Evolutionary conservation across 441 rosid genomes (phyloP), one percentile per base, ranked within the genome.

Genomic region (Populus trichocarpa): DNA sequence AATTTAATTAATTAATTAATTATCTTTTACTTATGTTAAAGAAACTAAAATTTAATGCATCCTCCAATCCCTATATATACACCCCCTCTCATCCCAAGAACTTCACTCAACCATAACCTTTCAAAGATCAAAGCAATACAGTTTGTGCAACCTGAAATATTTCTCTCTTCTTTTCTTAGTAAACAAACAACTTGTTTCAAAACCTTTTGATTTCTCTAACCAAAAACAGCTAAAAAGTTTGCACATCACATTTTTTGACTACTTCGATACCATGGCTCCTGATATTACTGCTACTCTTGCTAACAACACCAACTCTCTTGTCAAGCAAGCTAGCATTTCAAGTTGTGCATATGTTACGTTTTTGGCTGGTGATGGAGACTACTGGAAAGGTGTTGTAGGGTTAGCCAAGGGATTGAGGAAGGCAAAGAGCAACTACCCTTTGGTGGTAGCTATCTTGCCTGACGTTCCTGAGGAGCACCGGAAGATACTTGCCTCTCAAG

Each of bases 401-500:
- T 82, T 95, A 64, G 97, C 95, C 76, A 95, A 95, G 75, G 98
- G 98, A 7, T 78, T 93, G 33, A 88, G 92, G 87, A 93, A 90
- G 82, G 86, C 65, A 0, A 83, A 78, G 76, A 88, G 91, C 81
- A 86, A 79, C 87, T 87, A 93, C 84, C 96, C 96, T 2, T 85
- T 95, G 0, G 88, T 95, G 73, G 97, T 95, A 30, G 98, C 98
- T 0, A 71, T 86, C 14, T 82, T 90, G 76, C 97, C 97, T 0
- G 97, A 95, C 5, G 98, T 95, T 2, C 98, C 97, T 0, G 87
- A 85, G 67, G 93, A 92, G 38, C 98, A 93, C 84, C 82, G 89
- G 57, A 46, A 80, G 76, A 88, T 86, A 9, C 72, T 94, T 72
- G 66, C 76, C 25, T 88, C 89, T 2, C 98, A 91, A 66, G 98